Base-by-base conservation (phyloP, 1,284 basidiomycete genomes). In the Irpex sp. region DNA sequence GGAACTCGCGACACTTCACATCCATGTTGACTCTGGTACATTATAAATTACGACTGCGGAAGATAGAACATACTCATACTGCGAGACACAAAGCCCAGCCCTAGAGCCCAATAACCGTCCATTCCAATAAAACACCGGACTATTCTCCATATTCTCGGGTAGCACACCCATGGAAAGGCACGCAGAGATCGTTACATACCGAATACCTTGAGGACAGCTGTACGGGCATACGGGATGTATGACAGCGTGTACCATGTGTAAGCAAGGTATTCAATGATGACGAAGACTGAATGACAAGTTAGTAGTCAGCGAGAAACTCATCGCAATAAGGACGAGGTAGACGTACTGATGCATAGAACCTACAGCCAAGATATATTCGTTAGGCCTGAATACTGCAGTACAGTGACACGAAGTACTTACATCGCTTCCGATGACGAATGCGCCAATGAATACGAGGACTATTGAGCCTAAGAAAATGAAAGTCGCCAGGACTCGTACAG, bases 171-270 rank as follows among this genome's bases (percentile, higher is more conserved):
- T 6, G 31, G 0, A 33, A 31, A 31, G 31, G 31, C 31, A 1
- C 31, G 31, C 1, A 46, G n/a, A 46, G 39, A 15, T 51, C 2
- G 2, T 68, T 43, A 68, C 72, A 91, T 76, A 1, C 90, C 88
- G 63, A 92, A 77, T 31, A 84, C 70, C 71, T 85, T 90, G 64
- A 85, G 79, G 53, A 92, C 84, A 11, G 87, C 91, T 1, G 85
- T 77, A 59, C 93, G 85, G 1, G 94, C 94, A 70, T 94, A 95
- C 1, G 94, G 93, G 68, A 96, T 93, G 78, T 95, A 96, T 15
- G 88, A 90, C 21, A 92, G 77, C 53, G 83, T 86, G 73, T 90
- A 94, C 91, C 93, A 95, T 19, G 88, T 87, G 75, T 90, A 94
- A 6, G 93, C 93, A 63, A 95, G 78, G 73, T 89, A 94, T 76